Evolutionary conservation across 2,329 filamentous ascomycete species (phyloP), one percentile per base, ranked within the genome.

Genomic region (Cordyceps cateniannulata): DNA sequence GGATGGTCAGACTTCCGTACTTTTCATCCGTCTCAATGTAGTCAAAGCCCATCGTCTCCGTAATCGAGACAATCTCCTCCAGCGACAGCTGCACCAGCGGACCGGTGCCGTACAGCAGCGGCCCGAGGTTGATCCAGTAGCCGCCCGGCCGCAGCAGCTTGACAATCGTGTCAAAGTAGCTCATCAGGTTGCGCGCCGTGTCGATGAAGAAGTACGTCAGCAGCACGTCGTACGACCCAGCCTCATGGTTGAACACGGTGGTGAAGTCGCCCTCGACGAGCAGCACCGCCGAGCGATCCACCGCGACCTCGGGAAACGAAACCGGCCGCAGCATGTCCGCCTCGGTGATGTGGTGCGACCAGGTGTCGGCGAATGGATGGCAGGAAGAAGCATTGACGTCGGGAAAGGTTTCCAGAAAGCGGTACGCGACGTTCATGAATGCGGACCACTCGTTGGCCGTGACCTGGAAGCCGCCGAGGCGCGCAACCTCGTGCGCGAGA

Each of bases 181-280:
- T 70, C 67, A 84, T 74, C 1, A 84, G 67, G 59, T 85, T 85
- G 0, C 81, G 76, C 0, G 83, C 82, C 0, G 82, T 85, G 65
- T 85, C 83, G 64, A 85, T 84, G 69, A 85, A 85, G 70, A 85
- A 85, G 48, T 84, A 77, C 0, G 83, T 84, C 0, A 84, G 68
- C 0, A 85, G 69, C 1, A 77, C 72, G 58, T 85, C 81, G 66
- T 75, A 85, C 4, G 65, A 55, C 0, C 66, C 65, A 0, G 63
- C 54, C 1, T 69, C 44, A 3, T 66, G 61, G 47, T 53, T 49
- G 62, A 78, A 78, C 2, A 65, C 70, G 0, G 76, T 77, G 0
- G 77, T 81, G 63, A 85, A 85, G 65, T 85, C 83, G 0, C 82
- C 83, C 65, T 85, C 83, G 0, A 82, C 72, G 0, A 83, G 72